Evolutionary conservation across 2,329 filamentous ascomycete species (phyloP), one percentile per base, ranked within the genome.

Genomic region (Hypoxylon sp.): DNA sequence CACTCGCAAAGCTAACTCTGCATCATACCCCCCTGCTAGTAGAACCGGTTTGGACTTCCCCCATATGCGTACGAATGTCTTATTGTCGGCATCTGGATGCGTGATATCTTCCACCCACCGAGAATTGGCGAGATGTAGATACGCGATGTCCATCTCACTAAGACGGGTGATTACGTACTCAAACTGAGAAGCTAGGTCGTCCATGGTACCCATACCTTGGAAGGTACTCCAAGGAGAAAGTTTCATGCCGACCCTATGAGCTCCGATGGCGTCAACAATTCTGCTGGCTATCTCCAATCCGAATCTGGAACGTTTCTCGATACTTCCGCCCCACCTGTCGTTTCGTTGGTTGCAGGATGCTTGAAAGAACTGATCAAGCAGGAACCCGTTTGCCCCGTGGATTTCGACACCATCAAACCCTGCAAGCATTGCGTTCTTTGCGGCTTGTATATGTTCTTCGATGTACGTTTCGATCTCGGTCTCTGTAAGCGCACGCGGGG

Each of bases 331-430:
- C 75, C 86, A 89, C 41, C 80, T 72, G 70, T 89, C 87, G 0
- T 83, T 86, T 1, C 88, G 82, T 52, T 81, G 80, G 78, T 90
- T 90, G 72, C 80, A 79, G 3, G 78, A 82, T 63, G 85, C 83
- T 68, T 87, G 86, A 3, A 83, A 80, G 76, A 89, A 89, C 72
- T 88, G 86, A 61, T 88, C 86, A 38, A 86, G 78, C 2, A 88
- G 78, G 68, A 87, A 87, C 3, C 83, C 83, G 51, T 85, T 84
- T 11, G 82, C 81, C 3, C 75, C 78, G 56, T 80, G 75, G 28
- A 76, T 58, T 62, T 82, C 85, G 2, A 94, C 88, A 7, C 88
- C 89, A 74, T 95, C 92, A 46, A 90, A 90, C 0, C 92, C 92
- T 2, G 85, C 86, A 17, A 85, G 77, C 2, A 93, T 75, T 0